Base-by-base conservation (phyloP, 139 green algal genomes). In the Micromonas commoda region DNA sequence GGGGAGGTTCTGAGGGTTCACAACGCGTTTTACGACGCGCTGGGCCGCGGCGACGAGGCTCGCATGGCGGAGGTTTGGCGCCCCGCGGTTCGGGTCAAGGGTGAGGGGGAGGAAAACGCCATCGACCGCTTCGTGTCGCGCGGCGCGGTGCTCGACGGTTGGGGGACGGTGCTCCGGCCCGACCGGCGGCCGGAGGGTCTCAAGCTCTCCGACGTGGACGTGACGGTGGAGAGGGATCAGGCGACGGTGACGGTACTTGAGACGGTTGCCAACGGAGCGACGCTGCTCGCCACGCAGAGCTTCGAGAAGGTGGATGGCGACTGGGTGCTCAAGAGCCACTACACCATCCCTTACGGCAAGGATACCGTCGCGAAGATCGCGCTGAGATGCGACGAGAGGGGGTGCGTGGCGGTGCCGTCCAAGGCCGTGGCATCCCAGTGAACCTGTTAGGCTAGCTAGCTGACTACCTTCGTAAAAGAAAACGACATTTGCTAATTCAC, bases 291-390 rank as follows among this genome's bases (percentile, higher is more conserved):
- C 21, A 82, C 77, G 65, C 77, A 82, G 35, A 74, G n/a, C 19
- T 71, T 77, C 19, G 53, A 77, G 21, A 28, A 28, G 9, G 16
- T 19, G 9, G 61, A 64, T 5, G 65, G 64, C 1, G 77, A 53
- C 4, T 82, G 77, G 77, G n/a, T 32, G 28, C 23, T 82, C 24
- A 60, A 23, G 45, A 24, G n/a, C 31, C 77, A 82, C 52, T 53
- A 26, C 4, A 82, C 77, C 24, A 77, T 82, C 1, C 77, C 77
- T 3, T 82, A 82, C 77, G 77, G 77, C 1, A 76, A 76, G 33
- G 77, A 82, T 45, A 77, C 64, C 66, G 66, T 82, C 2, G 77
- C 77, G 28, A 82, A 82, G 68, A 52, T 82, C 26, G 45, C 28
- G 16, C 39, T 82, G 9, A 29, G 32, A 2, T 82, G 77, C 77